Conservation (phyloP, 2,329 filamentous ascomycete species). For the Aspergillus ochraceoroseus region DNA sequence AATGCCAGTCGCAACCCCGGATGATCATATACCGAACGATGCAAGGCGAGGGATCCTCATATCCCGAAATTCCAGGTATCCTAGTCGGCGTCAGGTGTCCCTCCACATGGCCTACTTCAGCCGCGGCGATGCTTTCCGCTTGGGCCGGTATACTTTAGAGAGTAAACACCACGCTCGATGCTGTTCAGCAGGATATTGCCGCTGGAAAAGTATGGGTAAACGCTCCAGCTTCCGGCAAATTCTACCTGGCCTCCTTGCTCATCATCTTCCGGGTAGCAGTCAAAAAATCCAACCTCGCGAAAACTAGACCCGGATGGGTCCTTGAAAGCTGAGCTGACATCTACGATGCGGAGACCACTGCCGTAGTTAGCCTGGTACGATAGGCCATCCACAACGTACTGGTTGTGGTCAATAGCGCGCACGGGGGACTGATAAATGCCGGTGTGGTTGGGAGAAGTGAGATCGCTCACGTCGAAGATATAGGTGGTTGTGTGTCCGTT, state of each 20-base stretch:
- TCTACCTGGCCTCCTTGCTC: conserved; percentile 13
- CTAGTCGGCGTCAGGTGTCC: no score
- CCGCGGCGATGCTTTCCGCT: background rate
- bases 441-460: conserved; percentile 16
- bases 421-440: conserved; percentile 20
- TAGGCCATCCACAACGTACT: conserved; percentile 20
- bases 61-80: no score
- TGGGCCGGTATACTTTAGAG: conserved; percentile 19
- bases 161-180: conserved; percentile 20
- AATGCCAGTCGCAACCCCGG: no score
- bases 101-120: no score
- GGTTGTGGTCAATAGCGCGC: conserved; percentile 21
- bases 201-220: conserved; percentile 20
- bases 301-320: conserved; percentile 16
- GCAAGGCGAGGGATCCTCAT: no score
- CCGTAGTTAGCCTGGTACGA: conserved; percentile 20
- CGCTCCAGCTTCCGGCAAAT: conserved; percentile 20
- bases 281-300: conserved; percentile 19
- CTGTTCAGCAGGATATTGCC: conserved; percentile 19
- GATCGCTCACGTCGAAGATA: conserved; percentile 19
- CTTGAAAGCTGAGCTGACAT: conserved; percentile 15
- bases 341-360: conserved; percentile 20
- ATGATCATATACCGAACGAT: no score
- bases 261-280: conserved; percentile 20
- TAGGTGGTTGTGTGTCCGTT: conserved; percentile 23